Base-by-base conservation (phyloP, 768 basidiomycete genomes). In the Mycena amicta region DNA sequence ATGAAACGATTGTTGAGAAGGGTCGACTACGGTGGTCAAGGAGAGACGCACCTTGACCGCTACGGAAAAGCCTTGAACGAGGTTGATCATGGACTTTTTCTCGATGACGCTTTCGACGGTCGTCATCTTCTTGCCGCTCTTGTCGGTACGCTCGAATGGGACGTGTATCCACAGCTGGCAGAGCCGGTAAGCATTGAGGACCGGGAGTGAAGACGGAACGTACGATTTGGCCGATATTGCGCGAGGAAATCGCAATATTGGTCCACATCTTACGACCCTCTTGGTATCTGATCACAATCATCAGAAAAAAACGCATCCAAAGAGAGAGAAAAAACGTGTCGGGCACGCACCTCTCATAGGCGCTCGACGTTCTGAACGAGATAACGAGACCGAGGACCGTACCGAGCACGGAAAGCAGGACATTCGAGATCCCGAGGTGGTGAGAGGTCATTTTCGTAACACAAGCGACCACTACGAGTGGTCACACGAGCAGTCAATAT, bases 11-110 rank as follows among this genome's bases (percentile, higher is more conserved):
- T 56, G 55, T 53, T 20, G 23, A 39, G n/a, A 16, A 26, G 4
- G 23, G 20, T 2, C 8, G 20, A 39, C 5, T 8, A 29, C 37
- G 25, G 22, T 8, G 56, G 22, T 26, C 13, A 15, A 27, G 33
- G 26, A 29, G 18, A 39, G 25, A 40, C 67, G 41, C 57, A 84
- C 85, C 78, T 90, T 89, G 52, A 88, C 80, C 3, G 88, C 73
- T 3, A 89, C 85, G 1, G 86, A 77, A 66, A 83, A 89, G 0
- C 86, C 88, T 77, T 88, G 85, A 20, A 89, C 75, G 50, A 91
- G 68, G 65, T 89, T 89, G 56, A 91, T 77, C 80, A 89, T 88
- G 1, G 83, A 82, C 73, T 87, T 86, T 72, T 90, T 92, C 75
- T 90, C 89, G 52, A 90, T 81, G 11, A 85, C 70, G 16, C 75